A percentile compares a stretch with the other conserved stretches of the same genome.
Evolutionary conservation across 495 filamentous ascomycete species (phyloP).

Genomic region (Ascobolus immersus): DNA sequence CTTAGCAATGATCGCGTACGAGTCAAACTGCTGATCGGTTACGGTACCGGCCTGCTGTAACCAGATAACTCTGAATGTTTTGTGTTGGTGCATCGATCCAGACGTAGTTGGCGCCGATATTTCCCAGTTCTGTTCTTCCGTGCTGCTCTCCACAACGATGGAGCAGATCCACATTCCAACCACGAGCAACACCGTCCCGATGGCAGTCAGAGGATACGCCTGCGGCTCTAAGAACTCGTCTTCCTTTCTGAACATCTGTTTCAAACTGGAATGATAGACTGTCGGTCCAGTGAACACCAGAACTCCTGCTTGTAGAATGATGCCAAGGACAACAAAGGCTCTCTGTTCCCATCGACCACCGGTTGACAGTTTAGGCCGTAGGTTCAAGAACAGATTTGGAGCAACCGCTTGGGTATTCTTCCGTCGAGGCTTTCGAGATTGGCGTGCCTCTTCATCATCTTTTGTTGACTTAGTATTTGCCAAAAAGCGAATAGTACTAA

Average conservation of each 20-base stretch:
- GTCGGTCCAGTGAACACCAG: constrained; percentile 3
- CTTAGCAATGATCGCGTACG: constrained; percentile 6
- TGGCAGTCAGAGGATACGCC: constrained; percentile 6
- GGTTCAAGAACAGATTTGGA: constrained; percentile 8
- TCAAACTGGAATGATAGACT: constrained; percentile 3
- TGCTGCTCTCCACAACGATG: constrained; percentile 5
- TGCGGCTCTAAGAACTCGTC: background rate
- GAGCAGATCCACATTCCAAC: constrained; percentile 8
- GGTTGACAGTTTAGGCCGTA: too few relatives aligned
- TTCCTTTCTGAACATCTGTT: constrained; percentile 1
- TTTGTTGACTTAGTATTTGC: too few relatives aligned
- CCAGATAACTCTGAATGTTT: constrained; percentile 7
- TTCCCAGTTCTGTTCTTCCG: constrained; percentile 4
- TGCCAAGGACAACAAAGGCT: constrained; percentile 2
- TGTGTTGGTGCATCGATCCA: constrained; percentile 1
- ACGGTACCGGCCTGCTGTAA: constrained; percentile 5
- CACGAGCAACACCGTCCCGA: constrained; percentile 5
- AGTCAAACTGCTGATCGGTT: constrained; percentile 7
- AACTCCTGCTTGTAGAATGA: constrained; percentile 3
- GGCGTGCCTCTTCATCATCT: too few relatives aligned
- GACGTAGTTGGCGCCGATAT: too few relatives aligned
- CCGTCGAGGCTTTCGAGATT: too few relatives aligned
- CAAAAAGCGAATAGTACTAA: too few relatives aligned
- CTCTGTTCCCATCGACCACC: background rate
- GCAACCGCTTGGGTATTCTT: too few relatives aligned